Base-by-base conservation (phyloP, 2,329 filamentous ascomycete species). In the Aschersonia sp. region DNA sequence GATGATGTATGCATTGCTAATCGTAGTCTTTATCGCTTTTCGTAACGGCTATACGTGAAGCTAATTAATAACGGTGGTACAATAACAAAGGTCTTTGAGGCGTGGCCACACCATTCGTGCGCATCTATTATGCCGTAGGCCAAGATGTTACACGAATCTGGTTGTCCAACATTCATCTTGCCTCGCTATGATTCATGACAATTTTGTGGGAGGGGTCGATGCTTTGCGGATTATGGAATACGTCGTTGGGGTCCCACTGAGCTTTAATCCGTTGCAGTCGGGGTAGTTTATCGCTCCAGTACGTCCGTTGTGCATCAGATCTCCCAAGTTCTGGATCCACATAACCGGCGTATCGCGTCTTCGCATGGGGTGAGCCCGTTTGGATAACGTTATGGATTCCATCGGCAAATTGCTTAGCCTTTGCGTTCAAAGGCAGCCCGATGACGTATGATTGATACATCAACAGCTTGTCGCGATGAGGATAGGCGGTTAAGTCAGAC, bases 401-500 rank as follows among this genome's bases (percentile, higher is more conserved):
- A 12, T 66, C 61, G 40, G 81, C 57, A 47, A 81, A 81, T 1
- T 61, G 54, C 47, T 64, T 68, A 2, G 72, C 76, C 10, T 61
- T 64, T n/a, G 64, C 52, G 1, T 64, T 66, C 11, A 80, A 56
- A 1, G 61, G 62, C 0, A 76, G 54, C 14, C 72, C 74, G 43
- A 82, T 56, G 7, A 68, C 75, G 55, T 82, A 83, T 0, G 72
- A 75, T 56, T 83, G 76, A 56, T 79, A 72, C 63, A 79, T 81
- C 61, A 82, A 73, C 41, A 81, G 54, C 52, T 76, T 76, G 64
- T 83, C 75, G 44, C 81, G 73, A 55, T 83, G 79, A 1, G 73
- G 70, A 55, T 80, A 83, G 6, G 78, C 72, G 0, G 79, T 81
- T 8, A 71, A 72, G 53, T 79, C 67, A 51, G 60, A 58, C 0